Evolutionary conservation across 805 yeast genomes (phyloP).

Genomic region (Suhomyces sp.): DNA sequence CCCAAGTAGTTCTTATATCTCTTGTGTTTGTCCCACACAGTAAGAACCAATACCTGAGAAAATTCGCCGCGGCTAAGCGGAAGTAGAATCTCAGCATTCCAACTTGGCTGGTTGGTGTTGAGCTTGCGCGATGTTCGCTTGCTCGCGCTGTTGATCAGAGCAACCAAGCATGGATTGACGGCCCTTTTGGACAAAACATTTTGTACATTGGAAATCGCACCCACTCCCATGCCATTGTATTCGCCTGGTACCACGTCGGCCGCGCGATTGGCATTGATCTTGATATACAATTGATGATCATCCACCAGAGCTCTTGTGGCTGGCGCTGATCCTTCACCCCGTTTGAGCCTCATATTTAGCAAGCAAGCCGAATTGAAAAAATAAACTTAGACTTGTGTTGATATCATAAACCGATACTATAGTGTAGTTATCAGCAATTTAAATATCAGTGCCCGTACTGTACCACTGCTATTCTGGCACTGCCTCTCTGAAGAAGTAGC

Average conservation of each 20-base stretch:
- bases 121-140: conserved; percentile 30
- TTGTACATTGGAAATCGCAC: neutral
- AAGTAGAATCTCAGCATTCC: conserved; percentile 34
- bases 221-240: neutral
- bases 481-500: neutral
- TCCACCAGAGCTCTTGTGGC: neutral
- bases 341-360: neutral
- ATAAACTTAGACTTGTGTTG: neutral
- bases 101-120: conserved; percentile 37
- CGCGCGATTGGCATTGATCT: conserved; percentile 37
- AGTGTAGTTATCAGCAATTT: neutral
- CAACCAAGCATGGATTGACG: conserved; percentile 38
- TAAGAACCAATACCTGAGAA: conserved; percentile 28
- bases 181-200: conserved; percentile 12
- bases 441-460: neutral
- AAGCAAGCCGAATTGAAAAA: neutral
- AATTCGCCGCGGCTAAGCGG: conserved; percentile 30
- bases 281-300: conserved; percentile 19
- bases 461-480: neutral
- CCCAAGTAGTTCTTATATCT: conserved; percentile 39
- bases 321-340: neutral
- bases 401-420: neutral
- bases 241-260: conserved; percentile 32
- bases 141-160: conserved; percentile 27
- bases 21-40: conserved; percentile 42